Evolutionary conservation across 805 yeast genomes (phyloP).

Genomic region (Ogataea pilisensis): DNA sequence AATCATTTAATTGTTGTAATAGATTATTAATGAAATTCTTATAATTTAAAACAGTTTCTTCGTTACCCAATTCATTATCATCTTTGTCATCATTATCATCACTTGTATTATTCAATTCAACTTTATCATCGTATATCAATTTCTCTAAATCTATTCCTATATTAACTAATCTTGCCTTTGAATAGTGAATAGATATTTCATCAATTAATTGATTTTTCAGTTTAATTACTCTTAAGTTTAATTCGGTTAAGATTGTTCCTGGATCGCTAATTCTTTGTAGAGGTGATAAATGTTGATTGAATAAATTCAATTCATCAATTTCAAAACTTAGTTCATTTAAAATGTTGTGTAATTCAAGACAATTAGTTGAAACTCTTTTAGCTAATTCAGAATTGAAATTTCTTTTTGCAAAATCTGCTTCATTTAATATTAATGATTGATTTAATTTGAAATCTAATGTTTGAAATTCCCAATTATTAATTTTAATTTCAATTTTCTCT

Average conservation of each 20-base stretch:
- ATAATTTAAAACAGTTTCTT: constrained; percentile 45
- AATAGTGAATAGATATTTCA: constrained; percentile 53
- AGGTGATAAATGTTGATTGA: constrained; percentile 38
- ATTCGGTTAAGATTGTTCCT: constrained; percentile 45
- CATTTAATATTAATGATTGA: constrained; percentile 16
- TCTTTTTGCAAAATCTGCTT: constrained; percentile 27
- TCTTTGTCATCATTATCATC: constrained; percentile 3
- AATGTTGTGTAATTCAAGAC: constrained; percentile 43
- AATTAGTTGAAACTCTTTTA: constrained; percentile 46
- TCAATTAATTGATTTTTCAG: constrained; percentile 49
- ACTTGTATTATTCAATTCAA: too few species aligned
- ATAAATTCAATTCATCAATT: constrained; percentile 43
- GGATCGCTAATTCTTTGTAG: constrained; percentile 49
- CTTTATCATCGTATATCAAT: constrained; percentile 27
- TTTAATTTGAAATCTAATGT: constrained; percentile 47
- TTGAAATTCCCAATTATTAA: constrained; percentile 53
- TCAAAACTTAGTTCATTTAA: constrained; percentile 40
- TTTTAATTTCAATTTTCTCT: constrained; percentile 43
- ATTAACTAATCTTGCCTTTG: constrained; percentile 58
- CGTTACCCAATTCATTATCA: constrained; percentile 28
- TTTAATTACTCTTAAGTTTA: constrained; percentile 41
- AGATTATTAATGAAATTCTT: constrained; percentile 56
- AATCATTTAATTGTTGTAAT: constrained; percentile 52
- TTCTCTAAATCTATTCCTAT: constrained; percentile 60
- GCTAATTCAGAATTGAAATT: constrained; percentile 52